phyloP scores from a whole-genome alignment of 148 eudicot genomes.

The Silene uniflora region DNA sequence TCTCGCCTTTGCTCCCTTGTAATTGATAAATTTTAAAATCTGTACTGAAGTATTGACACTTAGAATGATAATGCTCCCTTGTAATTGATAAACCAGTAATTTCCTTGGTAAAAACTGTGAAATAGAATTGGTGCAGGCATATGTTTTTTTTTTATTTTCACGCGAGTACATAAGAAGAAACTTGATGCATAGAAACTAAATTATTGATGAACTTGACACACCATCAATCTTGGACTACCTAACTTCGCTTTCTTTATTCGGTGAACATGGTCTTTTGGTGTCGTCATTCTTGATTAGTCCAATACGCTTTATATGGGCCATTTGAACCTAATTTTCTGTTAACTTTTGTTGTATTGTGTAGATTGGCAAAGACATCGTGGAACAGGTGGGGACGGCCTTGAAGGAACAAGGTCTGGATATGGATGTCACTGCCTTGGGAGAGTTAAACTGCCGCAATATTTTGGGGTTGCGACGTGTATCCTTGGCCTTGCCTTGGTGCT shows the following conservation, averaged over 20 bases:
- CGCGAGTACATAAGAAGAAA: neutral
- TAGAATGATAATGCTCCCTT: neutral
- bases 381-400: too few relatives aligned
- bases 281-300: neutral
- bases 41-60: neutral
- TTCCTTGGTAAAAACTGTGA: too few relatives aligned
- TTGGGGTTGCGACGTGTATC: constrained; percentile 66
- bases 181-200: neutral
- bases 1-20: neutral
- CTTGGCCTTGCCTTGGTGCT: constrained; percentile 69
- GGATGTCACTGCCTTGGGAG: too few relatives aligned
- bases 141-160: neutral
- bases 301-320: neutral
- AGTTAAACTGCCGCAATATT: too few relatives aligned
- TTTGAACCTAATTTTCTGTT: constrained; percentile 5
- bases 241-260: neutral
- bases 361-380: too few relatives aligned
- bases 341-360: neutral
- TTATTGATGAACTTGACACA: neutral
- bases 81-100: neutral
- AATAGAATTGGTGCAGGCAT: neutral
- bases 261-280: neutral
- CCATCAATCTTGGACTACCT: neutral
- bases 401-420: too few relatives aligned
- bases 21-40: neutral